Evolutionary conservation across 345 rosid genomes (phyloP), one percentile per base, ranked within the genome.

Genomic region (Erysimum cheiranthoides): DNA sequence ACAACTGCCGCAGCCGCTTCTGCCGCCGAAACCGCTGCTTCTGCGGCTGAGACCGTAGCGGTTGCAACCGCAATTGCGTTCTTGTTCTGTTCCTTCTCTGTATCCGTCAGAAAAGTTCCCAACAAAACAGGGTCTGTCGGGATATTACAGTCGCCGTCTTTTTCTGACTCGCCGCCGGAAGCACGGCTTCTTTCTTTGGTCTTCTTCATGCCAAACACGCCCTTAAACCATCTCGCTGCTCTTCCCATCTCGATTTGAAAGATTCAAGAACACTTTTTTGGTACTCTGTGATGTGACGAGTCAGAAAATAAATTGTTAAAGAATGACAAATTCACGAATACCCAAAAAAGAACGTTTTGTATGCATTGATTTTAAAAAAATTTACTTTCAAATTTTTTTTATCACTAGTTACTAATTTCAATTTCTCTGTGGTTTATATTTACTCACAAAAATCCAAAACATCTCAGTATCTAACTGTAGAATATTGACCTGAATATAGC

Each of bases 191-290:
- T 79, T 70, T 86, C 59, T 60, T 62, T 88, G 47, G 70, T 86
- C 70, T 83, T 88, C 79, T 84, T 91, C 74, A 78, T 80, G 4
- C 97, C 87, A 53, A 93, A 80, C 21, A 91, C 36, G 13, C 92
- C 81, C 78, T 85, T 93, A n/a, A 89, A 65, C 96, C 98, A 93
- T 78, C 85, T 88, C 4, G 83, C 30, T 46, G 85, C 89, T 79
- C 78, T 87, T 0, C 92, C 97, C 97, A 93, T 91, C 49, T 79
- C 50, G 35, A 47, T 36, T 9, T 51, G 30, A 50, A 71, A 68
- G 53, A 60, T 18, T 68, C 63, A 71, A 39, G 17, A 52, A 56
- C 56, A 49, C 40, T 42, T 17, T 34, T 5, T 61, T 47, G 27
- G 56, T 53, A 71, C 8, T 84, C 67, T 79, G 54, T 73, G 71